Conservation (phyloP, 2,329 filamentous ascomycete genomes). For the Penicillium freii region DNA sequence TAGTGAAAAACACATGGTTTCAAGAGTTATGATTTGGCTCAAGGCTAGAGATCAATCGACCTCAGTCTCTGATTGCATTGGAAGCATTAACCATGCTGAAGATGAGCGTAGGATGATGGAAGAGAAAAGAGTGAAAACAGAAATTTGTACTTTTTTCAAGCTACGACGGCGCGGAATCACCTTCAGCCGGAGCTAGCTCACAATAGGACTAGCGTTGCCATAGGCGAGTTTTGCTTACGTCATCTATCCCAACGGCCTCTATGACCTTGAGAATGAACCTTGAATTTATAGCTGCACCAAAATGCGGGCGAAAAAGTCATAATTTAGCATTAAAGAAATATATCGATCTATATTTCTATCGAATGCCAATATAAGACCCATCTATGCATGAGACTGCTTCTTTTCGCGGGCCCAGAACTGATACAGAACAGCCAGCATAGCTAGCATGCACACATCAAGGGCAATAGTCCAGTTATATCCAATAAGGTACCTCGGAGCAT, state of each 20-base stretch:
- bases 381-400: conserved; percentile 5
- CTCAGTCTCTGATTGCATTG: conserved; percentile 11
- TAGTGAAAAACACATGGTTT: not conserved
- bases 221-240: conserved; percentile 6
- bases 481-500: conserved; percentile 30
- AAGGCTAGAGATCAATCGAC: not conserved
- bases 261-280: not conserved
- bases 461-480: conserved; percentile 32
- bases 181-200: conserved; percentile 28
- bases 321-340: too few species aligned
- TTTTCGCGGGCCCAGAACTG: conserved; percentile 20
- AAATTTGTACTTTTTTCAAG: conserved; percentile 36
- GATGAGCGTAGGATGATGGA: conserved; percentile 19
- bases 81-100: conserved; percentile 21
- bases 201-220: conserved; percentile 3
- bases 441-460: conserved; percentile 30
- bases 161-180: conserved; percentile 28
- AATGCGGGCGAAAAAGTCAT: too few species aligned
- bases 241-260: not conserved
- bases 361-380: too few species aligned
- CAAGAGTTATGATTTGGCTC: not conserved
- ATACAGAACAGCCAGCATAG: conserved; percentile 20
- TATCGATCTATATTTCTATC: too few species aligned
- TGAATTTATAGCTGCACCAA: not conserved
- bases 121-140: conserved; percentile 22